A percentile compares a stretch with the other conserved stretches of the same genome.
phyloP scores from a whole-genome alignment of 257 asterid species.

The Striga asiatica region DNA sequence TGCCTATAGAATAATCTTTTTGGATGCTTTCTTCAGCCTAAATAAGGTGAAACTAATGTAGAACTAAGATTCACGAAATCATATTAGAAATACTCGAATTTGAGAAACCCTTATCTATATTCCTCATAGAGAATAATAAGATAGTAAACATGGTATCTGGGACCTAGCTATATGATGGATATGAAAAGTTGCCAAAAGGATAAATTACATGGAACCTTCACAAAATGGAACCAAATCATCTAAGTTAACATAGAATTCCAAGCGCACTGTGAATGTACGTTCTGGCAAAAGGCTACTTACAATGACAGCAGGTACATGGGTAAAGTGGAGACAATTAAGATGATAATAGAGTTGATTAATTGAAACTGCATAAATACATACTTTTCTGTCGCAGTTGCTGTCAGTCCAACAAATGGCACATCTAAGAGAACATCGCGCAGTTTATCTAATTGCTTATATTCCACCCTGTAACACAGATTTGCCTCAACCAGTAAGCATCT shows the following conservation, averaged over 20 bases:
- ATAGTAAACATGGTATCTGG: neutral
- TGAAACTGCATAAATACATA: constrained; percentile 26
- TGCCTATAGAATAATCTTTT: neutral
- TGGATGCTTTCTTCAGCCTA: neutral
- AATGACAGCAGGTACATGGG: no score
- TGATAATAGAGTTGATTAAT: no score
- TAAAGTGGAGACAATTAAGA: no score
- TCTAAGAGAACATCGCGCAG: constrained; percentile 54
- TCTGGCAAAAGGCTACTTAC: no score
- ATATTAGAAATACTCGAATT: neutral
- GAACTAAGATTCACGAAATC: neutral
- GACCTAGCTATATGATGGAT: neutral
- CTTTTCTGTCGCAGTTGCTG: constrained; percentile 97
- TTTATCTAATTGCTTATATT: constrained; percentile 70
- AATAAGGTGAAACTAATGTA: neutral
- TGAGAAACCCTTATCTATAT: neutral
- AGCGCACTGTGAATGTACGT: neutral
- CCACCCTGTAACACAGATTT: constrained; percentile 47
- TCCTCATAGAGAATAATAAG: neutral
- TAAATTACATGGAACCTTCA: no score
- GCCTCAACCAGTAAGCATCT: constrained; percentile 12
- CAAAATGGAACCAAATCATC: no score
- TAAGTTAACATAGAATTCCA: no score
- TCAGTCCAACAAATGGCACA: constrained; percentile 81
- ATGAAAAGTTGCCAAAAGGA: neutral